phyloP scores from a whole-genome alignment of 2,329 filamentous ascomycete genomes.

The Venturia nashicola region DNA sequence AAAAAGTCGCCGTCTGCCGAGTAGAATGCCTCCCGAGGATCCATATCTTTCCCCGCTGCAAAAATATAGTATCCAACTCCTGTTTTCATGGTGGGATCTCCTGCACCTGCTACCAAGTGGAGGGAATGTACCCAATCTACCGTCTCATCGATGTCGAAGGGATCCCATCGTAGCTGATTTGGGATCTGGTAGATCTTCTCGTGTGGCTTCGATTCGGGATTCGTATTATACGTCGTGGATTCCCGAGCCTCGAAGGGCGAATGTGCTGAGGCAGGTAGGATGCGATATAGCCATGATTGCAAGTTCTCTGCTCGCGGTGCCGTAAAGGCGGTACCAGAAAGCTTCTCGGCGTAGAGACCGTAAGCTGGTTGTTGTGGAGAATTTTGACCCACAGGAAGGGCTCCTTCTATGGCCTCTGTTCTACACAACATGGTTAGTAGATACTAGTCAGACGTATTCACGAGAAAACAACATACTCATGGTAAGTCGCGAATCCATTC shows the following conservation, averaged over 20 bases:
- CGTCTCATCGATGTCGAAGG: conserved; percentile 26
- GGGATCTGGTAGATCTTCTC: conserved; percentile 25
- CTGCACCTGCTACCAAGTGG: conserved; percentile 39
- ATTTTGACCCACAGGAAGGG: conserved; percentile 65
- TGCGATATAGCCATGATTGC: conserved; percentile 47
- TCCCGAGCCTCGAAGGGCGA: conserved; percentile 39
- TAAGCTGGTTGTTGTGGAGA: conserved; percentile 69
- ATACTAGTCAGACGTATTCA: background rate
- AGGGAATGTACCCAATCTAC: conserved; percentile 58
- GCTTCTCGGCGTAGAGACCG: conserved; percentile 68
- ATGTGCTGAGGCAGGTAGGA: conserved; percentile 46
- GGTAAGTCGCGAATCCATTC: conserved; percentile 64
- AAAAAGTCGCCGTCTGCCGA: conserved; percentile 61
- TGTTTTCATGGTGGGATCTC: conserved; percentile 24
- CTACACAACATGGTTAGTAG: conserved; percentile 28
- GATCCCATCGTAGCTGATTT: conserved; percentile 13
- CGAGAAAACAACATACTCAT: conserved; percentile 47
- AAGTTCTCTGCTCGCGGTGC: conserved; percentile 44
- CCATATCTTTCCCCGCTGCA: conserved; percentile 24
- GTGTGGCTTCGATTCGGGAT: conserved; percentile 35
- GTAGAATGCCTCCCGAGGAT: conserved; percentile 36
- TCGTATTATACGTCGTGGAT: conserved; percentile 36
- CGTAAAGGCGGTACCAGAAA: conserved; percentile 48
- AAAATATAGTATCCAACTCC: conserved; percentile 24
- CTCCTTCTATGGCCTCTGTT: conserved; percentile 62